Evolutionary conservation across 139 green algal genomes (phyloP).

Genomic region (Tetradesmus lagerheimii): DNA sequence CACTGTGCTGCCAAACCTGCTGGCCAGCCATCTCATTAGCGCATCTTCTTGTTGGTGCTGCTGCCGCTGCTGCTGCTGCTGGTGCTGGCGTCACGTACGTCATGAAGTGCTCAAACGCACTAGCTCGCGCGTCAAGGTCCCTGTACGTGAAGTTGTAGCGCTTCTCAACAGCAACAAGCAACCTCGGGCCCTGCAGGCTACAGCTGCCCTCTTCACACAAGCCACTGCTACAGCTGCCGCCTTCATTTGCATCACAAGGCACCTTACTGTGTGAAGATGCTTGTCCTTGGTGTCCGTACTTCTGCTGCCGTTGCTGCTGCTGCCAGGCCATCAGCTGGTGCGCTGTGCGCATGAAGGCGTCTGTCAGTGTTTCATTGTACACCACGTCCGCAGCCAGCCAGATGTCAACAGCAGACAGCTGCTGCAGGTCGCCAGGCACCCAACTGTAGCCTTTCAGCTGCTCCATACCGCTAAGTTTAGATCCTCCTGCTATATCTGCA

Average conservation of each 20-base stretch:
- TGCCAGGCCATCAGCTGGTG: conserved; percentile 23
- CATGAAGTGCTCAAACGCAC: conserved; percentile 49
- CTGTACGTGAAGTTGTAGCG: conserved; percentile 49
- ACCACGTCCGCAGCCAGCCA: conserved; percentile 48
- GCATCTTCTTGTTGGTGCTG: not conserved
- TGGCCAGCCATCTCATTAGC: not conserved
- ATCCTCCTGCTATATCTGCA: not conserved
- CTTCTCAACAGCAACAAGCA: conserved; percentile 46
- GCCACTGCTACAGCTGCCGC: not conserved
- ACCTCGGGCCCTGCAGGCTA: not conserved
- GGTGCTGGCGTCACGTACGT: not conserved
- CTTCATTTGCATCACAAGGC: not conserved
- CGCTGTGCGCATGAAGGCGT: conserved; percentile 42
- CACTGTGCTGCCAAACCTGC: not conserved
- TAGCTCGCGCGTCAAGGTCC: conserved; percentile 21
- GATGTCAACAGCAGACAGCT: not conserved
- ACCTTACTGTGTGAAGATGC: not conserved
- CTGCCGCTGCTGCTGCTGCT: not conserved
- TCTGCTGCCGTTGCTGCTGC: conserved; percentile 4
- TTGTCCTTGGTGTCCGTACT: not conserved
- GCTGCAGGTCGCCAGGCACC: not conserved
- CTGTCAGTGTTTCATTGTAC: conserved; percentile 50
- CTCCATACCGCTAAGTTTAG: no score
- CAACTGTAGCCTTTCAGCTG: conserved; percentile 9
- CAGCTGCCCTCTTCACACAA: not conserved